Base-by-base conservation (phyloP, 352 stramenopile species). In the Phytophthora hibernalis region DNA sequence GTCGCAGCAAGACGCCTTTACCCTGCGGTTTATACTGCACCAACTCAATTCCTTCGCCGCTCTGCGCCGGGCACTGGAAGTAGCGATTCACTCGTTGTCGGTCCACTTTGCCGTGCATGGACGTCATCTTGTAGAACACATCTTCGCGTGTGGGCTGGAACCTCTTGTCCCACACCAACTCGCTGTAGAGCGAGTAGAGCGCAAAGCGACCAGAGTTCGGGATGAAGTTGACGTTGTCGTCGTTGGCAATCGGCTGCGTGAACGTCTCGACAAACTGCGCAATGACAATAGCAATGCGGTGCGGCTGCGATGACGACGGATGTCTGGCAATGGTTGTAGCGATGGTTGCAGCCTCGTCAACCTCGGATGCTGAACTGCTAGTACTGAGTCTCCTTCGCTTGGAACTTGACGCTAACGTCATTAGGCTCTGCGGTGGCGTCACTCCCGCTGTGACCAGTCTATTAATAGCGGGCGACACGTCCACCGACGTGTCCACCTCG, bases 51-150 rank as follows among this genome's bases (percentile, higher is more conserved):
- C 53, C 45, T 33, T 62, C 44, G 5, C 40, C 61, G 31, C 55
- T 51, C 30, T 68, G 52, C 4, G 28, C 35, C 47, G 10, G 43
- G 38, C 60, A 78, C 18, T 43, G 75, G 22, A 83, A 89, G 42
- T 83, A 85, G 8, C 80, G 70, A 35, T 80, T 79, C 18, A 86
- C 76, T 1, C 80, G 72, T 48, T 89, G 80, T 16, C 80, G 75
- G 59, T 89, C 80, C 11, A 89, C 71, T 70, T 85, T 84, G 31
- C 80, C 69, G 51, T 83, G 66, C 64, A 79, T 65, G 3, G 80
- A 89, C 37, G 80, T 86, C 65, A 89, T 83, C 55, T 89, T 89
- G 66, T 89, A 89, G 53, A 89, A 89, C 16, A 79, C 68, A 43
- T 86, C 76, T 33, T 80, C 63, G 9, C 68, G 69, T 22, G 79